Base-by-base conservation (phyloP, 1,139 yeast species). In the Pichia sp. region DNA sequence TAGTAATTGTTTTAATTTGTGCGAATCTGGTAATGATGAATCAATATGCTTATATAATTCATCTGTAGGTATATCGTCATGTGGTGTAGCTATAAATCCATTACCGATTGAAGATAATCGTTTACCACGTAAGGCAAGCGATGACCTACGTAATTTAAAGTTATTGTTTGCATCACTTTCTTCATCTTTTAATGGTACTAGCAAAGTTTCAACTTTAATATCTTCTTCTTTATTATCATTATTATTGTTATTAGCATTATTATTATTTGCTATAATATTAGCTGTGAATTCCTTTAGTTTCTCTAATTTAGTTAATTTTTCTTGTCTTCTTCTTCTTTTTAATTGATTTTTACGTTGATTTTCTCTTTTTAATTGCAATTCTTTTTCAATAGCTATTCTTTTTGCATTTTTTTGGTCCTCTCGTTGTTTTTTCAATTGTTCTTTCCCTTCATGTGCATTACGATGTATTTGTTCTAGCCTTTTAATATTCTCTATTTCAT, bases 31-130 rank as follows among this genome's bases (percentile, higher is more conserved):
- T 37, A 81, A 54, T 23, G 75, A 73, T 2, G 70, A 63, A 51
- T 83, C 85, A 31, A 85, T 61, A 53, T 80, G 79, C 57, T 82
- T 82, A 58, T 76, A 78, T 55, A 78, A 78, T 44, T 80, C 83
- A 22, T 65, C 56, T 0, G 73, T 68, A 0, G 79, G 72, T 2
- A 85, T 78, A 40, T 76, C 81, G 2, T 73, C 71, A 59, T 84
- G 92, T 0, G 90, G 90, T 31, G 74, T 74, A 0, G 85, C 87
- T 2, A 66, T 70, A 52, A 78, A 79, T 3, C 92, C 92, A 56
- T 81, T 82, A 0, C 92, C 89, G 12, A 84, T 74, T 0, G 90
- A 81, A 58, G 86, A 83, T 3, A 82, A 76, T 32, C 94, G 67
- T 55, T 81, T 82, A 2, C 94, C 94, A 37, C 94, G 66, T 42